Evolutionary conservation across 352 stramenopile genomes (phyloP).

Genomic region (Globisporangium barbulae): DNA sequence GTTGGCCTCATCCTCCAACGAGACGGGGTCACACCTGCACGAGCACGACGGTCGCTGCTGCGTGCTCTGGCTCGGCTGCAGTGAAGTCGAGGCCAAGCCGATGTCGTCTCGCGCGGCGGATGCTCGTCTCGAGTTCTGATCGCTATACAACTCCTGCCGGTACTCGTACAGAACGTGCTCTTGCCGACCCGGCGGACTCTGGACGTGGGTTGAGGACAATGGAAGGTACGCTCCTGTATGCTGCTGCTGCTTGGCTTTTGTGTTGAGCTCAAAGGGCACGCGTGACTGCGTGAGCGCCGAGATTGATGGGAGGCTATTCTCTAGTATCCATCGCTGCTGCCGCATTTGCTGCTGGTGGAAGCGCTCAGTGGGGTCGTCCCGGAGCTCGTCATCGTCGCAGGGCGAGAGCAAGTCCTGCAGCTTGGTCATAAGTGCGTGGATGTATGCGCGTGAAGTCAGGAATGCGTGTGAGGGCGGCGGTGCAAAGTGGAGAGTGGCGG

Average conservation of each 20-base stretch:
- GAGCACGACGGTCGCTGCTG: conserved; percentile 11
- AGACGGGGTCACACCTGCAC: conserved; percentile 14
- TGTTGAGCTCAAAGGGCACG: neutral
- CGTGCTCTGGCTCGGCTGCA: too few species aligned
- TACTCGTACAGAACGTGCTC: conserved; percentile 5
- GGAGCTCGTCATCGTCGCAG: conserved; percentile 6
- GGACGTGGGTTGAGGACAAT: neutral
- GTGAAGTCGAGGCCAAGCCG: conserved; percentile 1
- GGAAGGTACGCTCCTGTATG: neutral
- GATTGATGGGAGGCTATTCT: conserved; percentile 8
- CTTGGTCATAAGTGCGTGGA: neutral
- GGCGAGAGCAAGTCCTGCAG: conserved; percentile 14
- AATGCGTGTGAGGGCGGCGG: neutral
- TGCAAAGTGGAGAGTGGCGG: conserved; percentile 1
- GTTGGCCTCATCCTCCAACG: conserved; percentile 6
- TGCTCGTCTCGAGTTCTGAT: conserved; percentile 2
- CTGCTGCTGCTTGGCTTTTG: neutral
- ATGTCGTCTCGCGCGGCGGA: conserved; percentile 2
- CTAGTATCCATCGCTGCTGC: neutral
- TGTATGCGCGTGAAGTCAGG: neutral
- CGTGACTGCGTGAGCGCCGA: conserved; percentile 13
- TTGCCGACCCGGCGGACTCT: neutral
- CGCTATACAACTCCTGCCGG: conserved; percentile 1
- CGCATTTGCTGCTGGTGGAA: conserved; percentile 10
- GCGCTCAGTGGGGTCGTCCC: conserved; percentile 12